Percentiles rank a stretch among this genome's conserved stretches.
Conservation (phyloP, 257 asterid species). For the Fraxinus cuspidata region DNA sequence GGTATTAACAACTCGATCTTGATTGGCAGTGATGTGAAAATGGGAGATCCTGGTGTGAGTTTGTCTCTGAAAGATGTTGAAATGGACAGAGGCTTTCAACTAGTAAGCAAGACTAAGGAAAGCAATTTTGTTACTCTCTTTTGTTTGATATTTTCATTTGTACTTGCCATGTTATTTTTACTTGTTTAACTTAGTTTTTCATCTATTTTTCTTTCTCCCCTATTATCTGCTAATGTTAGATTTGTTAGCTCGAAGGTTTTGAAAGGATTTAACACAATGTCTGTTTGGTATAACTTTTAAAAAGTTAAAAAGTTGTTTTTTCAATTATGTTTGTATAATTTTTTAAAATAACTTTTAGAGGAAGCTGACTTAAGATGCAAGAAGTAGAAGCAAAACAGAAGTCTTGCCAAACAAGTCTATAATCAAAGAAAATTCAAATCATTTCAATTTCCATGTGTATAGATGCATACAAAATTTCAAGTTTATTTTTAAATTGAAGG, state of each 20-base stretch:
- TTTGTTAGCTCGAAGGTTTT: background rate
- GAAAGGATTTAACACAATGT: too few relatives aligned
- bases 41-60: constrained; percentile 70
- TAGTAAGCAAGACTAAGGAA: constrained; percentile 33
- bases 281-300: too few relatives aligned
- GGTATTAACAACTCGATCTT: constrained; percentile 76
- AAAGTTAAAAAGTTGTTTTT: too few relatives aligned
- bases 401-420: too few relatives aligned
- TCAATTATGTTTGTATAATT: constrained; percentile 12
- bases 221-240: background rate
- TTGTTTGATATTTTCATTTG: constrained; percentile 33
- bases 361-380: too few relatives aligned
- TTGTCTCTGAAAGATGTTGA: constrained; percentile 49
- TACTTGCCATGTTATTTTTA: constrained; percentile 31
- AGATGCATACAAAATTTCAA: too few relatives aligned
- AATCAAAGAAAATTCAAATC: too few relatives aligned
- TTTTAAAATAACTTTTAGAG: background rate
- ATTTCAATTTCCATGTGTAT: too few relatives aligned
- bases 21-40: constrained; percentile 59
- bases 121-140: constrained; percentile 21
- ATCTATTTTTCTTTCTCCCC: background rate
- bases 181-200: constrained; percentile 22
- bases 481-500: too few relatives aligned
- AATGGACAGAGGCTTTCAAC: constrained; percentile 50
- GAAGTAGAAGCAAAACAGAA: too few relatives aligned